These are phyloP conservation scores for Geosmithia morbida DNA, from an alignment of 2,329 filamentous ascomycete genomes.

Conservation along the genomic window DNA sequence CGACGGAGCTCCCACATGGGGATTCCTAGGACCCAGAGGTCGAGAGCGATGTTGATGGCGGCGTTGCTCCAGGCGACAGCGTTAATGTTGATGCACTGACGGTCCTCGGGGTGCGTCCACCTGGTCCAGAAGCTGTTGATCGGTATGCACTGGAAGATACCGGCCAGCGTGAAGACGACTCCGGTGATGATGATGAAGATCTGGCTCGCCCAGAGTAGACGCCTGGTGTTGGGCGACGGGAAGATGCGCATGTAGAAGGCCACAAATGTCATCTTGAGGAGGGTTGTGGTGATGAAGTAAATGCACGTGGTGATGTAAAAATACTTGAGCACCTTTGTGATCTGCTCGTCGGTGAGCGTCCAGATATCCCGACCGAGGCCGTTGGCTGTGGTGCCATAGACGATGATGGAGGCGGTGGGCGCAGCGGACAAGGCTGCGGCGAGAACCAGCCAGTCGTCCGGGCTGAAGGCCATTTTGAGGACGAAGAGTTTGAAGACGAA, in stretches of 20 bases:
- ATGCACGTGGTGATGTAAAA: constrained; percentile 27
- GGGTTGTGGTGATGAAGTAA: constrained; percentile 29
- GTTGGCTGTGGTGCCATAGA: constrained; percentile 16
- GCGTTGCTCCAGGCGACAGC: constrained; percentile 35
- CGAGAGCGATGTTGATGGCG: constrained; percentile 34
- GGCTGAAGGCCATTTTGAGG: constrained; percentile 3
- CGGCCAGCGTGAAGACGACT: constrained; percentile 24
- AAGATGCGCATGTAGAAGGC: constrained; percentile 43
- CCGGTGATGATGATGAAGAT: constrained; percentile 22
- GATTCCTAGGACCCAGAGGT: constrained; percentile 35
- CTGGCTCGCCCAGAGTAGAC: constrained; percentile 25
- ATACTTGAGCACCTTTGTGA: constrained; percentile 26
- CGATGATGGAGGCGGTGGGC: constrained; percentile 13
- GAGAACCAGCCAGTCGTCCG: constrained; percentile 7
- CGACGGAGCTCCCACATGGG: constrained; percentile 28
- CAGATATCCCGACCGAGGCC: constrained; percentile 38
- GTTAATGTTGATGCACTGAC: constrained; percentile 34
- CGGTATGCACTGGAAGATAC: constrained; percentile 35
- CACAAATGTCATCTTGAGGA: constrained; percentile 35
- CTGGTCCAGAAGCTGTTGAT: constrained; percentile 35
- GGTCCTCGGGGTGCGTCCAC: constrained; percentile 32
- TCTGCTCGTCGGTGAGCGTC: constrained; percentile 24
- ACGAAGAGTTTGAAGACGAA: constrained; percentile 18
- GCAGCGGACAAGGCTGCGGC: constrained; percentile 4
- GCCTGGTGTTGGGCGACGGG: constrained; percentile 20